Conservation (phyloP, 495 filamentous ascomycete species). For the Aspergillus leporis region DNA sequence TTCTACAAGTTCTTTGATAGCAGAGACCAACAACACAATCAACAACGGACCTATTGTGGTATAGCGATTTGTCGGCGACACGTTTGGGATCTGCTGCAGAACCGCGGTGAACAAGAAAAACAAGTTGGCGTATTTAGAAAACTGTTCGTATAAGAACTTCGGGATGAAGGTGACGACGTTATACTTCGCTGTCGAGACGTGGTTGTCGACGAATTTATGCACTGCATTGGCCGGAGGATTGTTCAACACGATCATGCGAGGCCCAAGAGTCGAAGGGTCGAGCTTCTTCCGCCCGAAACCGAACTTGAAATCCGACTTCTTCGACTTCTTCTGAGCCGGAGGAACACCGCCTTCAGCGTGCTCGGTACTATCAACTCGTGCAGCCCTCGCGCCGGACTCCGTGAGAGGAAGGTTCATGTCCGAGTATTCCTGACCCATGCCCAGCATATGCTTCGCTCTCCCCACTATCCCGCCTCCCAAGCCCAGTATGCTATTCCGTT, state of each 20-base stretch:
- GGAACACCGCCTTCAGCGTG: conserved; percentile 31
- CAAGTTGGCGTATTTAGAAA: conserved; percentile 98
- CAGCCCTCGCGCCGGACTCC: conserved; percentile 62
- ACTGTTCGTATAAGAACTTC: conserved; percentile 98
- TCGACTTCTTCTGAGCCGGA: conserved; percentile 56
- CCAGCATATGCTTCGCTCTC: conserved; percentile 83
- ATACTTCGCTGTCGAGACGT: conserved; percentile 98
- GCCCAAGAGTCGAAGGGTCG: conserved; percentile 88
- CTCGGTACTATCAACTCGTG: conserved; percentile 35
- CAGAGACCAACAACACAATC: conserved; percentile 88
- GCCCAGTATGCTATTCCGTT: conserved; percentile 83
- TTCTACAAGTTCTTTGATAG: conserved; percentile 91
- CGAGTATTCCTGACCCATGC: conserved; percentile 89
- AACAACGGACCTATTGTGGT: conserved; percentile 94
- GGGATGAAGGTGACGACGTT: conserved; percentile 93
- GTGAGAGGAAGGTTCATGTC: conserved; percentile 98
- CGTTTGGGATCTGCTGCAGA: conserved; percentile 91
- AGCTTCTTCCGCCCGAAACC: conserved; percentile 84
- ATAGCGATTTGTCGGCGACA: conserved; percentile 91
- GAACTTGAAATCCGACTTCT: conserved; percentile 82
- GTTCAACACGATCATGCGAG: conserved; percentile 93
- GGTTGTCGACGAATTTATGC: conserved; percentile 92
- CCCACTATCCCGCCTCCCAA: conserved; percentile 86
- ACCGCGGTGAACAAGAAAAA: conserved; percentile 99
- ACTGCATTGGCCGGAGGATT: conserved; percentile 89